Evolutionary conservation across 192 early-diverging fungal species (phyloP).

Genomic region (Spinellus fusiger): DNA sequence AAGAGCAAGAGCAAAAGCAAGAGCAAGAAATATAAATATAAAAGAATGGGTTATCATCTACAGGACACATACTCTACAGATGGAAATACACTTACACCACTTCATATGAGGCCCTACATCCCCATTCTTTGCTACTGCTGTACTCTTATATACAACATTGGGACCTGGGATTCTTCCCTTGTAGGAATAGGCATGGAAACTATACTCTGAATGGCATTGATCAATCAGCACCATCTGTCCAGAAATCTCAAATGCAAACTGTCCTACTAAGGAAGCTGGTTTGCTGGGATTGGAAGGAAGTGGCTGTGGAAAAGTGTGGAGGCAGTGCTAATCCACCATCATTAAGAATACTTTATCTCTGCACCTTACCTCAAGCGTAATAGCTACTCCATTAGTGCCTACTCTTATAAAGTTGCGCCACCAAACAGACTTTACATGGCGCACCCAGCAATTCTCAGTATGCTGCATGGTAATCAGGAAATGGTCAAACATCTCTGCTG

Average conservation of each 20-base stretch:
- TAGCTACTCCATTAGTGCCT: conserved; percentile 19
- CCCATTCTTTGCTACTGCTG: conserved; percentile 12
- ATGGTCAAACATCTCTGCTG: conserved; percentile 39
- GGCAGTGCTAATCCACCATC: conserved; percentile 3
- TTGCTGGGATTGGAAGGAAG: background rate
- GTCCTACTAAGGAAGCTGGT: conserved; percentile 24
- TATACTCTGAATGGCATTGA: conserved; percentile 32
- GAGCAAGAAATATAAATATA: background rate
- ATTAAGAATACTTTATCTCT: background rate
- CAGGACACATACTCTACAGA: background rate
- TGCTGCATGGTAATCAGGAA: conserved; percentile 30
- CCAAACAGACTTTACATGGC: conserved; percentile 26
- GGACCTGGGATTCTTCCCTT: conserved; percentile 39
- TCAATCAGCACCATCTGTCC: conserved; percentile 37
- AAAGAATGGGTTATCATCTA: background rate
- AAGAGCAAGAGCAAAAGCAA: background rate
- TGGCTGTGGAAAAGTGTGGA: conserved; percentile 17
- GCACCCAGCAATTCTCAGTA: conserved; percentile 34
- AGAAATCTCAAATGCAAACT: conserved; percentile 44
- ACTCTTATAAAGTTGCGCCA: conserved; percentile 42
- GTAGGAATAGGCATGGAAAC: conserved; percentile 38
- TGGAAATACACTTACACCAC: conserved; percentile 30
- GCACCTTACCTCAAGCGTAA: conserved; percentile 29
- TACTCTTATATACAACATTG: conserved; percentile 34
- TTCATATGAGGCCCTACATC: conserved; percentile 46